phyloP scores from a whole-genome alignment of 306 rosid genomes.

The Casuarina cunninghamiana region DNA sequence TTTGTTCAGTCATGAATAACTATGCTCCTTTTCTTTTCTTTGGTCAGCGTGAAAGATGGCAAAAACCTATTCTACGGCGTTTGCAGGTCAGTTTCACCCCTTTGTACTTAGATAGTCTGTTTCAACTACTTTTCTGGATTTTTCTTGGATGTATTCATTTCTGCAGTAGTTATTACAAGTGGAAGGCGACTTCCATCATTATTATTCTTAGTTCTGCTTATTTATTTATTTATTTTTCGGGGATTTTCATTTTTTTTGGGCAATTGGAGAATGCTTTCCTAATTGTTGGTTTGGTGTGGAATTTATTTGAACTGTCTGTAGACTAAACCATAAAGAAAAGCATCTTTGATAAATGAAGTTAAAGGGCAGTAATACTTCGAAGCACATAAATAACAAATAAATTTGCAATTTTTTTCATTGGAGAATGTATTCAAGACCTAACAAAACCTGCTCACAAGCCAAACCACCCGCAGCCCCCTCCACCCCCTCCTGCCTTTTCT shows the following conservation, averaged over 20 bases:
- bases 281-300: not conserved
- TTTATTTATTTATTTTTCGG: not conserved
- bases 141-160: not conserved
- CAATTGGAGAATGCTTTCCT: not conserved
- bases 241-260: not conserved
- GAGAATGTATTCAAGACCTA: not conserved
- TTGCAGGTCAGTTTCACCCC: conserved; percentile 45
- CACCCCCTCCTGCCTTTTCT: too few species aligned
- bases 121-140: not conserved
- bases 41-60: conserved; percentile 62
- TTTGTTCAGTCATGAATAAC: conserved; percentile 6
- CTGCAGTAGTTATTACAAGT: not conserved
- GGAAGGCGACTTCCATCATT: not conserved
- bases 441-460: too few species aligned
- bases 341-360: too few species aligned
- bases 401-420: not conserved
- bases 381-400: not conserved
- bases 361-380: not conserved
- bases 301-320: not conserved
- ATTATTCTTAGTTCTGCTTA: not conserved
- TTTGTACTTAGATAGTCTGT: not conserved
- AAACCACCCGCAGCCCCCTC: too few species aligned
- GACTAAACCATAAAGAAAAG: too few species aligned
- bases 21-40: conserved; percentile 4
- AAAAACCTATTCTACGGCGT: conserved; percentile 56